Base-by-base conservation (phyloP, 2,329 filamentous ascomycete species). In the Cucurbitaria berberidis region DNA sequence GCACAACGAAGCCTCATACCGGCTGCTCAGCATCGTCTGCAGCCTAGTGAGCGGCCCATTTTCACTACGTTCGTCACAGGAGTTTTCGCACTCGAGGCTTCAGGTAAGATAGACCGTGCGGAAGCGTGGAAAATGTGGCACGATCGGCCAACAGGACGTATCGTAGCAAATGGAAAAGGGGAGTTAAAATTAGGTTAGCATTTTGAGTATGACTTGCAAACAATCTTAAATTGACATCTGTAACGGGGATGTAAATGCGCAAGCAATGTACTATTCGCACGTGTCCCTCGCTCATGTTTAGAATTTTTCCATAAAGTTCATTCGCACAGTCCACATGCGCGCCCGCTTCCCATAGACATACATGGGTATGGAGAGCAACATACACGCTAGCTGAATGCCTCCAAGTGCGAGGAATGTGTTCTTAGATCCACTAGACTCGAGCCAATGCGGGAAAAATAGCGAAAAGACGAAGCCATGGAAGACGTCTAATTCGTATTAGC, bases 311-410 rank as follows among this genome's bases (percentile, higher is more conserved):
- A 96, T 93, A 59, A 96, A 78, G 62, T 90, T 91, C 81, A 83
- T 90, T 58, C 90, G 81, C 10, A 93, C 90, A 0, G 93, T 98
- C 93, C 93, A 97, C 91, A 97, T 96, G 16, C 93, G 82, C 15
- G 89, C 87, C 50, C 92, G 80, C 81, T 98, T 98, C 16, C 93
- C 93, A 68, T 86, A 97, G 18, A 98, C 90, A 72, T 95, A 98
- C 89, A 98, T 91, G 0, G 93, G 93, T 49, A 97, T 87, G 1
- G 91, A 89, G 48, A 82, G 86, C 3, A 91, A 67, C 72, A 96
- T 80, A 49, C 88, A 84, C 11, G 86, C 84, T 29, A 97, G 75
- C 75, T 98, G 93, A 24, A 98, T 95, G 22, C 92, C 82, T 3
- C 93, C 93, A 46, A 97, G 83, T 67, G 87, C 90, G 39, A 96